These are phyloP conservation scores for Cladosporium sp. DNA, from an alignment of 2,329 filamentous ascomycete genomes.

Conservation along the genomic window DNA sequence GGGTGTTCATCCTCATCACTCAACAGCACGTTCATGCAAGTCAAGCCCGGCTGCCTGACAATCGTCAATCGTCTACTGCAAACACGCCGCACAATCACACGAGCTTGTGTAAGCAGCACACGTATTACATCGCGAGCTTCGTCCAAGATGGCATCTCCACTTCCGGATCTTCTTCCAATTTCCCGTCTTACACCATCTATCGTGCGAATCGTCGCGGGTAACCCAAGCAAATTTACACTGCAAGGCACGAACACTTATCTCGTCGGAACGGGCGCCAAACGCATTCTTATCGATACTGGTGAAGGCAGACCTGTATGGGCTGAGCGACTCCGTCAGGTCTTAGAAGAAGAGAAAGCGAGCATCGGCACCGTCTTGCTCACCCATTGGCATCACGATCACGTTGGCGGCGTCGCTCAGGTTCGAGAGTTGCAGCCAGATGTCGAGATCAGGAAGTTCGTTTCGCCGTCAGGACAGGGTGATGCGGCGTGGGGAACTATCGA, in stretches of 20 bases:
- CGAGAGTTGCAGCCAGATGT: constrained; percentile 63
- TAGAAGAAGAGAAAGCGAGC: constrained; percentile 68
- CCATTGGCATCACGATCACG: constrained; percentile 91
- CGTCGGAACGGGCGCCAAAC: constrained; percentile 69
- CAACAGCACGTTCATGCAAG: background rate
- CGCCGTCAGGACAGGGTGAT: constrained; percentile 25
- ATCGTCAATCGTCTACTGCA: background rate
- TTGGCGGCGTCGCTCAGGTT: constrained; percentile 73
- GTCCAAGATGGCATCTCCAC: constrained; percentile 29
- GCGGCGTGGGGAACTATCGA: constrained; percentile 43
- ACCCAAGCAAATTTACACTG: constrained; percentile 80
- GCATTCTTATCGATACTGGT: constrained; percentile 87
- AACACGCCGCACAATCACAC: background rate
- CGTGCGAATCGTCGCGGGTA: constrained; percentile 84
- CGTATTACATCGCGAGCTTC: background rate
- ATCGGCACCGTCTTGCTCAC: constrained; percentile 75
- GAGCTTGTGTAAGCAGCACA: background rate
- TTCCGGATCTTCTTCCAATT: constrained; percentile 69
- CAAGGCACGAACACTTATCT: constrained; percentile 94
- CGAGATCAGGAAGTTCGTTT: constrained; percentile 61
- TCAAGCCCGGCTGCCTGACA: background rate
- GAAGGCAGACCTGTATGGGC: constrained; percentile 79
- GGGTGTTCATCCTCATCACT: background rate
- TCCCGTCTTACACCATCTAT: constrained; percentile 76
- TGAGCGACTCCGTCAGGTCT: constrained; percentile 62